phyloP scores from a whole-genome alignment of 2,329 filamentous ascomycete species.

The Cryphonectria naterciae region DNA sequence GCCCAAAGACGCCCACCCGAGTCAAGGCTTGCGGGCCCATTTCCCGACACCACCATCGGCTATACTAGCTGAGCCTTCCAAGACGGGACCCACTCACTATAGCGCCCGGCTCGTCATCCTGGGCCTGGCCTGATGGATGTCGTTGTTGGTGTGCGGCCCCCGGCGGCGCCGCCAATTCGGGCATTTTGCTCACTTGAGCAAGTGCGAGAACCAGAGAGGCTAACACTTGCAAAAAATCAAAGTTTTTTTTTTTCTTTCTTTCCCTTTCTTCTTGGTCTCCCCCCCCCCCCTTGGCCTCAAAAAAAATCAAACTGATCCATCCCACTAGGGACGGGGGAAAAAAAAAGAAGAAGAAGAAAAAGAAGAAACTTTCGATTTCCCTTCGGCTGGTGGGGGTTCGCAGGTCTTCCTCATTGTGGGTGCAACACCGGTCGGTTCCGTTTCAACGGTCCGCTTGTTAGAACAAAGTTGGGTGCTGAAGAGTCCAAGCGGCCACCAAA shows the following conservation, averaged over 20 bases:
- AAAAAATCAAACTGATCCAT: background rate
- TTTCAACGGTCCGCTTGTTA: conserved; percentile 6
- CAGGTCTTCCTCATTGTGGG: background rate
- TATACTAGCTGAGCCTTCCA: conserved; percentile 18
- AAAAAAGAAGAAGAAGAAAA: background rate
- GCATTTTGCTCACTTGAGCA: conserved; percentile 21
- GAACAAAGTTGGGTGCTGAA: background rate
- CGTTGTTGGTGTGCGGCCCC: background rate
- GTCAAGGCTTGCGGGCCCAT: conserved; percentile 14
- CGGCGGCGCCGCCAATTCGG: background rate
- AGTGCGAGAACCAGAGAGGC: conserved; percentile 7
- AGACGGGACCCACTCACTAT: conserved; percentile 1
- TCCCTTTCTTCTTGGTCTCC: background rate
- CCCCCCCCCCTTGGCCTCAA: background rate
- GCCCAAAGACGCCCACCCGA: conserved; percentile 16
- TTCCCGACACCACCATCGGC: conserved; percentile 21
- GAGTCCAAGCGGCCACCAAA: conserved; percentile 1
- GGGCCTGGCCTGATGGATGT: background rate
- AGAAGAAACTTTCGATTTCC: background rate
- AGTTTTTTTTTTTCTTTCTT: conserved; percentile 16
- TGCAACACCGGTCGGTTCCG: background rate
- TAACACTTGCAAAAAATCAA: conserved; percentile 17
- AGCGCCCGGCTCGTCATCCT: conserved; percentile 1
- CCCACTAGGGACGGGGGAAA: background rate
- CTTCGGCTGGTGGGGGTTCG: background rate